Evolutionary conservation across 2,329 filamentous ascomycete genomes (phyloP).

Genomic region (Amauroascus verrucosus): DNA sequence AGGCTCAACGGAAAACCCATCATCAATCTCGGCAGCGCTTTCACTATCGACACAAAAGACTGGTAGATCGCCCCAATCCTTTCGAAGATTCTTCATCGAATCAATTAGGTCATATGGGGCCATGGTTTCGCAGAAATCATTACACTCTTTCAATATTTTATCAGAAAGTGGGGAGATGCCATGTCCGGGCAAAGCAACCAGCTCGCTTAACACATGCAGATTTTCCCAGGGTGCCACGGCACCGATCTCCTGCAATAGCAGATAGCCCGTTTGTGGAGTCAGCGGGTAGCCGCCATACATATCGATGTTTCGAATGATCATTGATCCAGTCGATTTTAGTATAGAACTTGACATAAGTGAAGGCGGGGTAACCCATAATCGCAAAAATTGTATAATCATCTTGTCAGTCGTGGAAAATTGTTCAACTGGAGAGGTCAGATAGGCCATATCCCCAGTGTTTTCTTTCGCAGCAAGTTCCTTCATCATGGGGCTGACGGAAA

Average conservation of each 20-base stretch:
- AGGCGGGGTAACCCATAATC: conserved; percentile 41
- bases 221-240: conserved; percentile 52
- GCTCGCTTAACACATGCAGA: conserved; percentile 41
- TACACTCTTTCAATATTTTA: conserved; percentile 24
- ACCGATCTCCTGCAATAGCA: conserved; percentile 53
- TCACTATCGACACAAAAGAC: conserved; percentile 52
- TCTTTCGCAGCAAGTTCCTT: conserved; percentile 16
- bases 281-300: conserved; percentile 42
- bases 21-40: conserved; percentile 50
- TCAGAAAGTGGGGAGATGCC: conserved; percentile 26
- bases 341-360: conserved; percentile 31
- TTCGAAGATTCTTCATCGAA: conserved; percentile 46
- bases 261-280: conserved; percentile 31
- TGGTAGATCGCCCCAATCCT: conserved; percentile 47
- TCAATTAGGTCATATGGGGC: conserved; percentile 36
- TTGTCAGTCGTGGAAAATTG: conserved; percentile 42
- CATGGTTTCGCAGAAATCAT: conserved; percentile 22
- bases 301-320: conserved; percentile 47
- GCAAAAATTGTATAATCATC: conserved; percentile 47
- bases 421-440: conserved; percentile 27
- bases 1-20: conserved; percentile 50
- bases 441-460: conserved; percentile 21
- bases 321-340: conserved; percentile 42
- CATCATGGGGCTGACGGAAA: conserved; percentile 34
- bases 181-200: conserved; percentile 43